A percentile compares a stretch with the other conserved stretches of the same genome.
phyloP scores from a whole-genome alignment of 2,329 filamentous ascomycete species.

The Cladophialophora immunda region DNA sequence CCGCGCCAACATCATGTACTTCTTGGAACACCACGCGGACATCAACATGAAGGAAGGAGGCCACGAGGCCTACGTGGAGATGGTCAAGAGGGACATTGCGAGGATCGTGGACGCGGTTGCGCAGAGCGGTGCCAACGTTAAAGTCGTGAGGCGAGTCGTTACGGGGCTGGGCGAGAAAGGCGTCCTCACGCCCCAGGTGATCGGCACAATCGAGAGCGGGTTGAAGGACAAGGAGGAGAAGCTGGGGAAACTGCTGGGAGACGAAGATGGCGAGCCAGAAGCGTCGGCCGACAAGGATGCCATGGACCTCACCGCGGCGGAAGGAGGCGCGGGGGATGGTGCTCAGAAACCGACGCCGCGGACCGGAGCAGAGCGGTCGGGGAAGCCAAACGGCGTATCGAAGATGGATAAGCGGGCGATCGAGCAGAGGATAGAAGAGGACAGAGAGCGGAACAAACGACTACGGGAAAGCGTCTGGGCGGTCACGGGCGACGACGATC shows the following conservation, averaged over 20 bases:
- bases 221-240: constrained; percentile 79
- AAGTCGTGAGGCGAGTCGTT: constrained; percentile 85
- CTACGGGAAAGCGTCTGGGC: constrained; percentile 94
- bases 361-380: constrained; percentile 25
- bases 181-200: constrained; percentile 77
- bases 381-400: constrained; percentile 50
- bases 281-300: constrained; percentile 40
- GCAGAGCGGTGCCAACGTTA: constrained; percentile 89
- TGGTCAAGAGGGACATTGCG: constrained; percentile 94
- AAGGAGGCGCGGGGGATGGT: not conserved
- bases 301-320: not conserved
- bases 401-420: constrained; percentile 84
- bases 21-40: constrained; percentile 94
- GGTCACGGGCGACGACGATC: constrained; percentile 69
- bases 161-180: constrained; percentile 73
- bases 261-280: constrained; percentile 48
- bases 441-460: constrained; percentile 92
- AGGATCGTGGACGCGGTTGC: constrained; percentile 91
- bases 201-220: constrained; percentile 81
- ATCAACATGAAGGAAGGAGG: constrained; percentile 75
- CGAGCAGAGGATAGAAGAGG: constrained; percentile 96
- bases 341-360: constrained; percentile 31
- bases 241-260: constrained; percentile 64
- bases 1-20: constrained; percentile 98
- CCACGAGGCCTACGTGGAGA: constrained; percentile 82